A percentile compares a stretch with the other conserved stretches of the same genome.
Conservation (phyloP, 2,329 filamentous ascomycete genomes). For the Ambrosiella cleistominuta region DNA sequence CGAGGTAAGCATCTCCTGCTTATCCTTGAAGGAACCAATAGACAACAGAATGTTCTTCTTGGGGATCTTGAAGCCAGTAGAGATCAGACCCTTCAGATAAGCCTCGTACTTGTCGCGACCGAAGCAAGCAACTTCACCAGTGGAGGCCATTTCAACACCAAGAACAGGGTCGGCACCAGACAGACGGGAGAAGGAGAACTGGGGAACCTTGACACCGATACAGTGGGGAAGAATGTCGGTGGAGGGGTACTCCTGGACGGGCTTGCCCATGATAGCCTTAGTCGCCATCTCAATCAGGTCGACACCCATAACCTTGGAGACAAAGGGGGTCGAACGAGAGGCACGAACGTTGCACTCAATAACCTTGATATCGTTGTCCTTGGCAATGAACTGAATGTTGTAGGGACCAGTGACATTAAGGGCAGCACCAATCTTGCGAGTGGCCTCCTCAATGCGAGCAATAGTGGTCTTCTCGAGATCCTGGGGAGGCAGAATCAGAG, state of each 20-base stretch:
- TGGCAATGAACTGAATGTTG: conserved; percentile 99
- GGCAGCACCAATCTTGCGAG: conserved; percentile 81
- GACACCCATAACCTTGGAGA: conserved; percentile 95
- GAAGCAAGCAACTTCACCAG: conserved; percentile 93
- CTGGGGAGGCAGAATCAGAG: conserved; percentile 83
- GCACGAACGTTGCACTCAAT: conserved; percentile 98
- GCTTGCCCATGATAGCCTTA: conserved; percentile 80
- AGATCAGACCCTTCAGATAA: conserved; percentile 88
- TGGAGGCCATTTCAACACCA: conserved; percentile 98
- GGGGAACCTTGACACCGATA: conserved; percentile 93
- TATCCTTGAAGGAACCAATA: conserved; percentile 94
- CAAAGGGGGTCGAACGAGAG: conserved; percentile 91
- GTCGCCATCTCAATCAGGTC: conserved; percentile 98
- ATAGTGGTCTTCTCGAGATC: conserved; percentile 84
- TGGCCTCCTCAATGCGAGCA: conserved; percentile 80
- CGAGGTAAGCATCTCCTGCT: conserved; percentile 89
- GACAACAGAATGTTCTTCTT: conserved; percentile 92
- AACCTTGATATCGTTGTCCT: conserved; percentile 98
- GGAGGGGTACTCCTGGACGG: conserved; percentile 66
- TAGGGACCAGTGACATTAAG: conserved; percentile 91
- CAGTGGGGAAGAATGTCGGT: conserved; percentile 60
- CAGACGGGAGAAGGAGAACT: conserved; percentile 96
- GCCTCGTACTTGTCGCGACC: conserved; percentile 93
- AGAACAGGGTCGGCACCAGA: conserved; percentile 91
- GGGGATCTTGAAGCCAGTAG: conserved; percentile 89